phyloP scores from a whole-genome alignment of 192 early-diverging fungal species.

The Backusella liffmaniae region DNA sequence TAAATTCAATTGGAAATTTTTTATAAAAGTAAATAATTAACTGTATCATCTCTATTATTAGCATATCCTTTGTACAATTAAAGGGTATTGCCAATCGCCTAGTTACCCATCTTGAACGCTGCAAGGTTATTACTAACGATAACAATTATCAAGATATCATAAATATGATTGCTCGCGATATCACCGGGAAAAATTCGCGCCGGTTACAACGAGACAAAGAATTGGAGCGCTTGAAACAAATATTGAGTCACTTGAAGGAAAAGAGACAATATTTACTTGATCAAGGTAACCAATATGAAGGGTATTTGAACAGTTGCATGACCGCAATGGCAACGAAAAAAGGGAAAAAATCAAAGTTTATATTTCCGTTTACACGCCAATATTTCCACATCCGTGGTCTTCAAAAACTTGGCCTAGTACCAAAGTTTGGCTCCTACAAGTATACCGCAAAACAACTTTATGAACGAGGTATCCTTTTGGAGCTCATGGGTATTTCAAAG shows the following conservation, averaged over 20 bases:
- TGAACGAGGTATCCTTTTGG: conserved; percentile 89
- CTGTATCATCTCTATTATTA: not conserved
- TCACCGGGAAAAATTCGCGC: conserved; percentile 87
- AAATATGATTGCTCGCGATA: conserved; percentile 90
- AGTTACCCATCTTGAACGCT: conserved; percentile 83
- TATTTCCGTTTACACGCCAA: conserved; percentile 90
- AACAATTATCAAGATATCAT: conserved; percentile 94
- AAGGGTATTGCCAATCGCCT: conserved; percentile 82
- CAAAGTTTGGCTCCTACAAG: conserved; percentile 97
- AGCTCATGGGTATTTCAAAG: conserved; percentile 77
- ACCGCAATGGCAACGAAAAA: conserved; percentile 73
- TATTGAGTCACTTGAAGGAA: conserved; percentile 79
- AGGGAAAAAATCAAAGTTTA: conserved; percentile 63
- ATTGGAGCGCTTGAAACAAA: conserved; percentile 70
- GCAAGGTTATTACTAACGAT: conserved; percentile 61
- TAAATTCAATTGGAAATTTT: not conserved
- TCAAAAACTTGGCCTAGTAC: conserved; percentile 84
- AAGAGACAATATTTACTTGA: conserved; percentile 82
- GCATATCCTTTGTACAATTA: conserved; percentile 67
- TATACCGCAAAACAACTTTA: conserved; percentile 93
- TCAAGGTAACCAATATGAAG: conserved; percentile 87
- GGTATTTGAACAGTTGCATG: conserved; percentile 91
- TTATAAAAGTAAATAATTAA: not conserved
- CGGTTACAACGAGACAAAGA: conserved; percentile 75
- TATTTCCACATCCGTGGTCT: conserved; percentile 93